These are phyloP conservation scores for Suhomyces emberorum DNA, from an alignment of 805 yeast genomes.

Conservation along the genomic window DNA sequence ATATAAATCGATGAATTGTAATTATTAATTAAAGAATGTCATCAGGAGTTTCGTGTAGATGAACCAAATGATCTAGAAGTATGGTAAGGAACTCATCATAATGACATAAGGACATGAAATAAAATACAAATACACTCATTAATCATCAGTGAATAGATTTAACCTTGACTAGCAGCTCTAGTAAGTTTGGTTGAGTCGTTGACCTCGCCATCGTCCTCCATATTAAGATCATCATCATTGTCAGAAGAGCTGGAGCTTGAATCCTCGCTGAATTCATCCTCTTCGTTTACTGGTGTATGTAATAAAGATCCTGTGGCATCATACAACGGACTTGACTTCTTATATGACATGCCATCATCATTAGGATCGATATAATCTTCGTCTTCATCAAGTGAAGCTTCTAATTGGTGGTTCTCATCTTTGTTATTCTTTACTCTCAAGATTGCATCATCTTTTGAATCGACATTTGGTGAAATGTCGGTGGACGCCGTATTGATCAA, in stretches of 20 bases:
- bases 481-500: constrained; percentile 51
- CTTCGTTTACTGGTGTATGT: constrained; percentile 11
- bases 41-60: not conserved
- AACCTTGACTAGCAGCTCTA: constrained; percentile 41
- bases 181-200: constrained; percentile 26
- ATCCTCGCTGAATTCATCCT: constrained; percentile 28
- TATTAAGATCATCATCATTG: constrained; percentile 25
- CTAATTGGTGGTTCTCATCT: constrained; percentile 17
- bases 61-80: not conserved
- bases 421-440: constrained; percentile 46
- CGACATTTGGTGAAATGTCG: constrained; percentile 29
- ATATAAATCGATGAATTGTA: not conserved
- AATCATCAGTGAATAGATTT: constrained; percentile 3
- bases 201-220: constrained; percentile 15
- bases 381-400: constrained; percentile 30
- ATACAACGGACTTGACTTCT: constrained; percentile 61
- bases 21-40: constrained; percentile 4
- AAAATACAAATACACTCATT: constrained; percentile 6
- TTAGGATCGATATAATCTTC: constrained; percentile 78
- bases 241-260: constrained; percentile 29
- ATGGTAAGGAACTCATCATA: not conserved
- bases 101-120: not conserved
- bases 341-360: constrained; percentile 76
- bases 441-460: constrained; percentile 39
- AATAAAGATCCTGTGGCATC: constrained; percentile 30